Evolutionary conservation across 192 early-diverging fungal genomes (phyloP), one percentile per base, ranked within the genome.

Genomic region (Obelidium mucronatum): DNA sequence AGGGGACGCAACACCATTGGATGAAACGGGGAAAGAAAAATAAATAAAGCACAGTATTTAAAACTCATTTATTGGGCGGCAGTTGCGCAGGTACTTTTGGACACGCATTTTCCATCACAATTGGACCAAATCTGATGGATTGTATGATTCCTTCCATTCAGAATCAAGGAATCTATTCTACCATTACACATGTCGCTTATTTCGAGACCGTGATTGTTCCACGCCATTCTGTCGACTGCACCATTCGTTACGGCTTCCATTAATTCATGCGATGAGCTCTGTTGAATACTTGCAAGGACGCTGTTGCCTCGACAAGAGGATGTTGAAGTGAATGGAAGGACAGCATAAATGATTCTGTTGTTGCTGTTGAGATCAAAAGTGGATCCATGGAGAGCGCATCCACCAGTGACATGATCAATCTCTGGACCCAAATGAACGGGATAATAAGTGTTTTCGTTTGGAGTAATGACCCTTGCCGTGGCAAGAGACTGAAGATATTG

Each of bases 361-460:
- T 51, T 51, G 11, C 11, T 13, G 11, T 22, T 22, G 22, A 51
- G 8, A 8, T 8, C 48, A 22, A 51, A 51, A 44, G 42, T 44
- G 4, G 55, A 58, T 19, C 55, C 55, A 24, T 58, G 55, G 11
- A 58, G 4, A 6, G 55, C 55, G 26, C 55, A 58, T 28, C 55
- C 55, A 19, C 24, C 24, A 6, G 24, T 58, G 11, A 15, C 55
- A 30, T 15, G 24, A 24, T 30, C 28, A 26, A 73, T 73, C 19
- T 42, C 55, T 13, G 68, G 77, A 22, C 42, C 78, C 39, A 81
- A 81, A 60, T 81, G 80, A 61, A 82, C 78, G 44, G 80, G 63
- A 53, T 76, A 82, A 51, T 81, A 75, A 0, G 78, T 51, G 61
- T 81, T 78, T 40, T 34, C 72, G 19, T 75, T 81, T 59, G 80